Conservation (phyloP, 2,329 filamentous ascomycete genomes). For the Cladosporium sp. region DNA sequence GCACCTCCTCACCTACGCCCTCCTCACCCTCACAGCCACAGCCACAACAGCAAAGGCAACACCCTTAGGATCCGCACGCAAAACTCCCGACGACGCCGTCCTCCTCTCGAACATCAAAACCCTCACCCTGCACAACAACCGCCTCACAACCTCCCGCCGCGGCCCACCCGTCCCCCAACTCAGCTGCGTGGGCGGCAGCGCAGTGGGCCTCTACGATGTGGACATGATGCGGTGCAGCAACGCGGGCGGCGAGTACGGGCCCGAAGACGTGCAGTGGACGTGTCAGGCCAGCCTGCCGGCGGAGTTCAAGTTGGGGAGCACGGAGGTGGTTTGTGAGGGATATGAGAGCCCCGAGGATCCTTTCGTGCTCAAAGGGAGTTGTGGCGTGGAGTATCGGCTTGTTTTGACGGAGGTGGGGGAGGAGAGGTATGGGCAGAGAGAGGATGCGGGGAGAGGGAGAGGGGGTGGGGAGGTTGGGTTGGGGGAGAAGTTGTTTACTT, state of each 20-base stretch:
- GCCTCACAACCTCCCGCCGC: constrained; percentile 70
- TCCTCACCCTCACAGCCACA: constrained; percentile 14
- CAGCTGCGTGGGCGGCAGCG: constrained; percentile 64
- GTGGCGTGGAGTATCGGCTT: constrained; percentile 84
- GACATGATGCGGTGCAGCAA: constrained; percentile 90
- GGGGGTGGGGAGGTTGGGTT: constrained; percentile 68
- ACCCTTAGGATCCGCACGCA: constrained; percentile 17
- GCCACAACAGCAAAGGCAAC: constrained; percentile 13
- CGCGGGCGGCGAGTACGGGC: constrained; percentile 71
- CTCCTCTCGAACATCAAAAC: constrained; percentile 66
- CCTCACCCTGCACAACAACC: constrained; percentile 68
- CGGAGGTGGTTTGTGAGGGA: constrained; percentile 90
- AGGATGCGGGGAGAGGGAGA: constrained; percentile 53
- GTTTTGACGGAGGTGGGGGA: constrained; percentile 74
- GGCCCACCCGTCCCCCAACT: constrained; percentile 69
- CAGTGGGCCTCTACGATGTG: constrained; percentile 62
- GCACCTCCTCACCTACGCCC: background rate
- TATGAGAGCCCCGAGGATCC: constrained; percentile 73
- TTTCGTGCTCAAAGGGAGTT: constrained; percentile 87
- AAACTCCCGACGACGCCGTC: constrained; percentile 45
- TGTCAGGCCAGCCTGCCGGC: constrained; percentile 64
- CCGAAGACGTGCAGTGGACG: constrained; percentile 85
- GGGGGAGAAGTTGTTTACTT: constrained; percentile 40
- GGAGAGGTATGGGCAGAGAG: constrained; percentile 55
- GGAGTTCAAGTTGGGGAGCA: constrained; percentile 72